Evolutionary conservation across 305 asterid species (phyloP), one percentile per base, ranked within the genome.

Genomic region (Galium porrigens): DNA sequence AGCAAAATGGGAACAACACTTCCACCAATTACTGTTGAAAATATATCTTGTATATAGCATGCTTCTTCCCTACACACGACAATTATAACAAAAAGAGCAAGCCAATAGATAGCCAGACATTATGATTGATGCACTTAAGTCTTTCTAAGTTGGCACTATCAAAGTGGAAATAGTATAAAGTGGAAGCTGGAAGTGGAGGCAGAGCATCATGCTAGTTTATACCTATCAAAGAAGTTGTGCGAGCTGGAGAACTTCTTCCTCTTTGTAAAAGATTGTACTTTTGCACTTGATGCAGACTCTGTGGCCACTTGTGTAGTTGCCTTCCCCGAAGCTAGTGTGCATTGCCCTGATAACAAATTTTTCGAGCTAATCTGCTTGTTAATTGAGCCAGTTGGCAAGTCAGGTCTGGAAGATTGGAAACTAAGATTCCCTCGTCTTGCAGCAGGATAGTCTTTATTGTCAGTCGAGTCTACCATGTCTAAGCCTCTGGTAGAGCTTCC

Each of bases 201-300:
- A 39, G 57, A 58, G 42, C 49, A 61, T 67, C 49, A 61, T 67
- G 4, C 3, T 17, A 64, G 11, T 63, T 36, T 5, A 41, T 86
- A 88, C 98, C 96, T 71, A 63, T 78, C 88, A 72, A 91, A 89
- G 81, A 85, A 91, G 70, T 63, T 79, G 53, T 58, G 67, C 71
- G 81, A 67, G 71, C 75, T 78, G 44, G 86, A 76, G 48, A 70
- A 73, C 76, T 77, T 88, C 77, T 80, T 91, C 64, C 74, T 77
- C 76, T 64, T 81, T 69, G 63, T 83, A 64, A 73, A 80, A 61
- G 82, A 75, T 59, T 77, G 77, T 69, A 66, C 73, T 70, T 61
- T 66, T 63, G 32, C 77, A 67, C 67, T 71, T 69, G 74, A 74
- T 73, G 81, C 73, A 72, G 79, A 59, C 71, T 58, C 67, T 67